phyloP scores from a whole-genome alignment of 164 flowering plant genomes.

The grape (Vitis vinifera) region DNA sequence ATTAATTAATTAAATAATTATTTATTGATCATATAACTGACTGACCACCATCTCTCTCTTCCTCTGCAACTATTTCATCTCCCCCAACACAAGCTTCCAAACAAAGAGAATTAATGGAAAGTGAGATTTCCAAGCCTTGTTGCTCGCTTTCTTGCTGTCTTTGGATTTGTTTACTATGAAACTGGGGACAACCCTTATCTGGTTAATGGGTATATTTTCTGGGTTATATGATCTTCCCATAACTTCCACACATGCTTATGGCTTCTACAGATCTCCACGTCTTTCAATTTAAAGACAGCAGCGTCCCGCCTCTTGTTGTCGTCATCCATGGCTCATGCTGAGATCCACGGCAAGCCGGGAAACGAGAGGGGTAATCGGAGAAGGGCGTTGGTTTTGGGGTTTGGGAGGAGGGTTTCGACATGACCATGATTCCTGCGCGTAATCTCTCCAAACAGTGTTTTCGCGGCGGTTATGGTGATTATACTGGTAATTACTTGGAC shows the following conservation, averaged over 20 bases:
- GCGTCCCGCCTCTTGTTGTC: background rate
- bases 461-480: constrained; percentile 26
- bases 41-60: constrained; percentile 40
- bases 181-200: constrained; percentile 21
- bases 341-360: background rate
- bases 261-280: constrained; percentile 8
- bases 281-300: constrained; percentile 1
- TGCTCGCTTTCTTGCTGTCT: constrained; percentile 27
- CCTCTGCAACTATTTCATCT: constrained; percentile 52
- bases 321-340: constrained; percentile 23
- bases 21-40: constrained; percentile 24
- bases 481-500: constrained; percentile 2
- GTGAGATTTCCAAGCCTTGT: constrained; percentile 56
- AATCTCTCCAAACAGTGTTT: constrained; percentile 24
- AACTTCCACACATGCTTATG: constrained; percentile 13
- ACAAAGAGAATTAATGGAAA: constrained; percentile 84
- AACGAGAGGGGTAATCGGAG: too few species aligned
- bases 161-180: constrained; percentile 25
- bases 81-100: constrained; percentile 70
- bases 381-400: too few species aligned
- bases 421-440: constrained; percentile 71
- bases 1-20: background rate
- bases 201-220: constrained; percentile 21
- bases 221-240: background rate
- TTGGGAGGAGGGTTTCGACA: constrained; percentile 6